Evolutionary conservation across 1,139 yeast species (phyloP), one percentile per base, ranked within the genome.

Genomic region (Debaryomyces coudertii): DNA sequence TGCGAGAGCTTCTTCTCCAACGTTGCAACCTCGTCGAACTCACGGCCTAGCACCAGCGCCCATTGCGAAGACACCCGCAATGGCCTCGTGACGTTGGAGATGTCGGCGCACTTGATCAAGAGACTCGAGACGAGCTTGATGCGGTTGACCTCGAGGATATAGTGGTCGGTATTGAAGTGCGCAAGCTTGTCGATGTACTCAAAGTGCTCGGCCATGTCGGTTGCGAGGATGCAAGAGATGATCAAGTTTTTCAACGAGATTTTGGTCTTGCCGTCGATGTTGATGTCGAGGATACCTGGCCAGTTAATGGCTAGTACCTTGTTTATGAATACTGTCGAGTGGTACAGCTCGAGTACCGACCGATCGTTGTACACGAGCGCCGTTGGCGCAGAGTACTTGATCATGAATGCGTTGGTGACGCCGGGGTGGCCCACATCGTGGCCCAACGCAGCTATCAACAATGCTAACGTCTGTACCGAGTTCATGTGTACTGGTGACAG

Each of bases 371-470:
- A 90, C 14, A 80, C 60, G 45, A 66, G 64, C 2, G 95, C 81
- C 22, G 89, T 72, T 7, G 92, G 90, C 0, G 95, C 79, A n/a
- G 77, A 66, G 55, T 81, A 65, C 48, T 79, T 72, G 27, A 77
- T 73, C 66, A 92, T 69, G 53, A 90, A 84, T 37, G 83, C 82
- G 64, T 90, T 90, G 9, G 96, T 90, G 15, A 90, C 84, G 1
- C 98, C 99, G 0, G 99, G 98, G 64, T 93, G 99, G 16, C 97
- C 96, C 27, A 89, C 84, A 65, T 93, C 99, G 66, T 93, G 99
- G 40, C 99, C 98, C 42, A 92, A 70, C 1, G 97, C 96, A 1
- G 97, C 89, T 20, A 90, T 74, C 36, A 89, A 73, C 23, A 90
- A 68, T 0, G 84, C 80, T 38, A 84, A 66, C 1, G 80, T 71